Conservation (phyloP, 2,329 filamentous ascomycete species). For the Cryphonectria parasitica region DNA sequence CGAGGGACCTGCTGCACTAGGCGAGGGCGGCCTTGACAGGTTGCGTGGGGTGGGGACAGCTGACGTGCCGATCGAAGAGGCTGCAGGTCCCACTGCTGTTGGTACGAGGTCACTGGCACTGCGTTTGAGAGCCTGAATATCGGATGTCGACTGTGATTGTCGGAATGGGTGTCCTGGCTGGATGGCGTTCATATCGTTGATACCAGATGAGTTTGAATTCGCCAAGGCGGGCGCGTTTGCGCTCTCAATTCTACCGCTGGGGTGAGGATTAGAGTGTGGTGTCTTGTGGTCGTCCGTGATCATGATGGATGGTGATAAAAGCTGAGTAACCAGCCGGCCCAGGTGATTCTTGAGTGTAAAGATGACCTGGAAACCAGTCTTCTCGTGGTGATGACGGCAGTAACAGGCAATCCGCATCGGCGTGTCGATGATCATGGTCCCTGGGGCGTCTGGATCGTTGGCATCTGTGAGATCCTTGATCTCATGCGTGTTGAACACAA, state of each 20-base stretch:
- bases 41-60: constrained; percentile 60
- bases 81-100: constrained; percentile 12
- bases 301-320: constrained; percentile 86
- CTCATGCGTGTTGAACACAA: constrained; percentile 90
- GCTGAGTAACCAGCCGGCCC: constrained; percentile 79
- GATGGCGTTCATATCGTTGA: constrained; percentile 39
- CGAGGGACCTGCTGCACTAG: constrained; percentile 66
- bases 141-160: constrained; percentile 64
- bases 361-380: constrained; percentile 88
- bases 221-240: constrained; percentile 21
- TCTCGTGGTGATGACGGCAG: constrained; percentile 92
- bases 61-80: constrained; percentile 38
- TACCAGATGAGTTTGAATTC: constrained; percentile 4
- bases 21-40: constrained; percentile 75
- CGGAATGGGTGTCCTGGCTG: constrained; percentile 51
- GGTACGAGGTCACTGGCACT: constrained; percentile 22
- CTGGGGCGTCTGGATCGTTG: constrained; percentile 52
- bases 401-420: constrained; percentile 98
- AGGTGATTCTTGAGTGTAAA: constrained; percentile 88
- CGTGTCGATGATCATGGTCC: constrained; percentile 76
- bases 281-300: constrained; percentile 99
- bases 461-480: constrained; percentile 77
- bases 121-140: constrained; percentile 63
- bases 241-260: constrained; percentile 35
- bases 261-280: constrained; percentile 51